Conservation (phyloP, 768 basidiomycete genomes). For the Termitomyces sp. region DNA sequence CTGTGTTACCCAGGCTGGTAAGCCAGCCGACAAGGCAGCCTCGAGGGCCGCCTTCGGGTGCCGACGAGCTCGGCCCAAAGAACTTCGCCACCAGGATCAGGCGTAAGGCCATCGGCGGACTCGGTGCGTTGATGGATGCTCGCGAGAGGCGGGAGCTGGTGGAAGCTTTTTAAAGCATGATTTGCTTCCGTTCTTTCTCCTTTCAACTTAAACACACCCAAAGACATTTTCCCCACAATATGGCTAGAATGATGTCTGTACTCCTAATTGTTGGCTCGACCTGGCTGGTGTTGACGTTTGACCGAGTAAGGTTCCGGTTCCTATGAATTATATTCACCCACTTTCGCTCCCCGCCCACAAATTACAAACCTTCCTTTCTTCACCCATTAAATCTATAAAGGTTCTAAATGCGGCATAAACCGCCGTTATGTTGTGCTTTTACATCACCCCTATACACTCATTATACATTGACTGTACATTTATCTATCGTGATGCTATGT, state of each 20-base stretch:
- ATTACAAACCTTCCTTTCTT: slow-evolving; percentile 1
- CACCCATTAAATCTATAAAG: slow-evolving; percentile 9
- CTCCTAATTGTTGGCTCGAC: slow-evolving; percentile 10
- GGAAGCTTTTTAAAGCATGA: slow-evolving; percentile 51
- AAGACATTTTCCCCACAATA: background rate
- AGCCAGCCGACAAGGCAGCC: slow-evolving; percentile 82
- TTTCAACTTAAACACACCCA: slow-evolving; percentile 7
- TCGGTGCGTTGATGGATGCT: slow-evolving; percentile 75
- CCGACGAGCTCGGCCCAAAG: slow-evolving; percentile 81
- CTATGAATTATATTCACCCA: slow-evolving; percentile 10
- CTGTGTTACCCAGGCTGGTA: slow-evolving; percentile 50
- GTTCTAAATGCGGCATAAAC: slow-evolving; percentile 8
- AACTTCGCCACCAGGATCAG: slow-evolving; percentile 86
- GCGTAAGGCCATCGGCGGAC: slow-evolving; percentile 77
- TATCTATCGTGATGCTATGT: background rate
- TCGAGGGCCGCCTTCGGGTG: slow-evolving; percentile 80
- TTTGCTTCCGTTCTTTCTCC: slow-evolving; percentile 15
- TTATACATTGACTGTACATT: slow-evolving; percentile 8
- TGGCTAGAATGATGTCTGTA: slow-evolving; percentile 11
- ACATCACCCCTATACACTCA: slow-evolving; percentile 17
- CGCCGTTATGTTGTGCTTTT: slow-evolving; percentile 11
- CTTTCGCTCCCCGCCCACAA: slow-evolving; percentile 7
- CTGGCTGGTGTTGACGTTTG: slow-evolving; percentile 12
- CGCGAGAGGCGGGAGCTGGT: slow-evolving; percentile 74
- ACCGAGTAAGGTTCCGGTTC: slow-evolving; percentile 10